Percentiles rank a stretch among this genome's conserved stretches.
phyloP scores from a whole-genome alignment of 75 land plant genomes.

The Sequoiadendron giganteum region DNA sequence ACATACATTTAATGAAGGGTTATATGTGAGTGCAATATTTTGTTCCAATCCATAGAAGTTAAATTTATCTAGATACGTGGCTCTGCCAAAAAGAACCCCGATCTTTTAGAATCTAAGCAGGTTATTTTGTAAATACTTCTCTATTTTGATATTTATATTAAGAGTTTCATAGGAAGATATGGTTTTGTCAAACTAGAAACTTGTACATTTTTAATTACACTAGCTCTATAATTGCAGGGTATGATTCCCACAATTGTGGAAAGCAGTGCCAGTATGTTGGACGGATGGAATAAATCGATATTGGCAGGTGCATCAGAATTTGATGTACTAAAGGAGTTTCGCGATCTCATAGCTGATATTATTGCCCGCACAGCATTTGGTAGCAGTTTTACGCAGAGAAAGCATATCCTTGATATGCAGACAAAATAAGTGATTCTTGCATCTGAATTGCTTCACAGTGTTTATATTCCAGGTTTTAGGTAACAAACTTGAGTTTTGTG shows the following conservation, averaged over 20 bases:
- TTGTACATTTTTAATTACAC: background rate
- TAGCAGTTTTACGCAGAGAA: constrained; percentile 27
- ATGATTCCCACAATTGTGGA: constrained; percentile 1
- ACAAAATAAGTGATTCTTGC: constrained; percentile 1
- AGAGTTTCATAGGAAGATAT: too few species aligned
- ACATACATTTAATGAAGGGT: too few species aligned
- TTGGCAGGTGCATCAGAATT: constrained; percentile 11
- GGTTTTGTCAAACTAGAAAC: too few species aligned
- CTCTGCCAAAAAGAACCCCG: too few species aligned
- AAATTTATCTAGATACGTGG: too few species aligned
- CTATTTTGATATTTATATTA: too few species aligned
- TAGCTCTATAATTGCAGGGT: constrained; percentile 22
- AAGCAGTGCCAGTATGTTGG: constrained; percentile 6
- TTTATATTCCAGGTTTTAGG: constrained; percentile 9
- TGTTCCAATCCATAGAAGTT: too few species aligned
- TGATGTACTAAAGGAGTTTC: constrained; percentile 21
- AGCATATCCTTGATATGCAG: constrained; percentile 24
- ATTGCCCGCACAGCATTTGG: constrained; percentile 44
- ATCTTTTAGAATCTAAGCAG: too few species aligned
- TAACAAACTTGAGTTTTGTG: background rate
- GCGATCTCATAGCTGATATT: constrained; percentile 20
- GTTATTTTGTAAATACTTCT: too few species aligned
- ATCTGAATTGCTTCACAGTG: background rate
- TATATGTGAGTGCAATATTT: too few species aligned
- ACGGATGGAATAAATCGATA: constrained; percentile 4